A percentile compares a stretch with the other conserved stretches of the same genome.
Evolutionary conservation across 306 rosid genomes (phyloP).

Genomic region (Malus sylvestris): DNA sequence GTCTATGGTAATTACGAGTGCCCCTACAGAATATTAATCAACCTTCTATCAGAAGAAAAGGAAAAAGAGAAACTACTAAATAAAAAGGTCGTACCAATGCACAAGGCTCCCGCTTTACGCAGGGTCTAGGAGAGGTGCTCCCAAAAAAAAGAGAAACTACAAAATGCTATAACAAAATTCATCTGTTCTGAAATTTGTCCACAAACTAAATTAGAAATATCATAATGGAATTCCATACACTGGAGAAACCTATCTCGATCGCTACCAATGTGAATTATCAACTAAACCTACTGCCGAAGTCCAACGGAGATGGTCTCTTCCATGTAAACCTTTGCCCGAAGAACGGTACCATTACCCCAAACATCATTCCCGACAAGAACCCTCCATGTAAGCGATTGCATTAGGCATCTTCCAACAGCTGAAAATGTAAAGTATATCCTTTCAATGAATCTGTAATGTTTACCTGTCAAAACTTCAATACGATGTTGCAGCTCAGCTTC

Average conservation of each 20-base stretch:
- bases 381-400: not conserved
- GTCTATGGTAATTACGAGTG: too few relatives aligned
- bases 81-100: too few relatives aligned
- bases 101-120: too few relatives aligned
- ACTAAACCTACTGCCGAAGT: too few relatives aligned
- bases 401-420: not conserved
- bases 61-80: too few relatives aligned
- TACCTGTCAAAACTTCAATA: constrained; percentile 28
- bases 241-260: not conserved
- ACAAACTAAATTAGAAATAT: too few relatives aligned
- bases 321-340: constrained; percentile 7
- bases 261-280: not conserved
- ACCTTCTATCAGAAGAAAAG: too few relatives aligned
- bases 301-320: not conserved
- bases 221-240: not conserved
- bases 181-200: too few relatives aligned
- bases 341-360: constrained; percentile 16
- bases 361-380: not conserved
- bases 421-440: constrained; percentile 3
- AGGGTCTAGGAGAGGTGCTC: too few relatives aligned
- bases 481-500: constrained; percentile 27
- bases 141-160: too few relatives aligned
- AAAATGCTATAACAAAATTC: too few relatives aligned
- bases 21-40: too few relatives aligned
- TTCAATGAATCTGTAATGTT: constrained; percentile 5